A percentile compares a stretch with the other conserved stretches of the same genome.
Evolutionary conservation across 1,284 basidiomycete genomes (phyloP).

Genomic region (Cutaneotrichosporon sp.): DNA sequence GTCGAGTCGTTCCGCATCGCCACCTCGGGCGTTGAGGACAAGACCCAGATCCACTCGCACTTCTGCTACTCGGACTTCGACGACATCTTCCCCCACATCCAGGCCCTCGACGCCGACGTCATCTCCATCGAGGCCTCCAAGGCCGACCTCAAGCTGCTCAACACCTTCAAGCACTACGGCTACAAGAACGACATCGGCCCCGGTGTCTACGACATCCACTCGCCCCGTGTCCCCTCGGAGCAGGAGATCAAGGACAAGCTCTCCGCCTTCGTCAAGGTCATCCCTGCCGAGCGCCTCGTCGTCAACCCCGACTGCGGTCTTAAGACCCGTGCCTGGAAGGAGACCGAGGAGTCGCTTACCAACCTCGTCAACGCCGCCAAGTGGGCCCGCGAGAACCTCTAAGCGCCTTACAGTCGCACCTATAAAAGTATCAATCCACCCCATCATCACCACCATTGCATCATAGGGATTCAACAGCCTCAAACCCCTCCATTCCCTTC

Average conservation of each 20-base stretch:
- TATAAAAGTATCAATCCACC: slow-evolving; percentile 5
- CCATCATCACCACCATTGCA: slow-evolving; percentile 1
- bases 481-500: slow-evolving; percentile 18
- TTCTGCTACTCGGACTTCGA: slow-evolving; percentile 74
- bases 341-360: slow-evolving; percentile 78
- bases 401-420: slow-evolving; percentile 38
- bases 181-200: slow-evolving; percentile 99
- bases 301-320: slow-evolving; percentile 81
- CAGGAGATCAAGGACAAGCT: slow-evolving; percentile 95
- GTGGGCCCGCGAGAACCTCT: slow-evolving; percentile 79
- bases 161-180: slow-evolving; percentile 90
- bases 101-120: slow-evolving; percentile 96
- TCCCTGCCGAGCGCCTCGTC: slow-evolving; percentile 71
- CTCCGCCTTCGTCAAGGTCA: slow-evolving; percentile 72
- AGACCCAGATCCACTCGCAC: slow-evolving; percentile 94
- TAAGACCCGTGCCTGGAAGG: slow-evolving; percentile 94
- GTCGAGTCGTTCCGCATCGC: slow-evolving; percentile 96
- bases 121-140: slow-evolving; percentile 99
- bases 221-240: slow-evolving; percentile 89
- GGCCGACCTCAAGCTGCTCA: slow-evolving; percentile 94
- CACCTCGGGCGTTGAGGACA: slow-evolving; percentile 86
- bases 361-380: slow-evolving; percentile 86
- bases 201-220: slow-evolving; percentile 99
- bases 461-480: slow-evolving; percentile 23
- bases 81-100: slow-evolving; percentile 97